Evolutionary conservation across 2,329 filamentous ascomycete genomes (phyloP).

Genomic region (Phialophora verrucosa): DNA sequence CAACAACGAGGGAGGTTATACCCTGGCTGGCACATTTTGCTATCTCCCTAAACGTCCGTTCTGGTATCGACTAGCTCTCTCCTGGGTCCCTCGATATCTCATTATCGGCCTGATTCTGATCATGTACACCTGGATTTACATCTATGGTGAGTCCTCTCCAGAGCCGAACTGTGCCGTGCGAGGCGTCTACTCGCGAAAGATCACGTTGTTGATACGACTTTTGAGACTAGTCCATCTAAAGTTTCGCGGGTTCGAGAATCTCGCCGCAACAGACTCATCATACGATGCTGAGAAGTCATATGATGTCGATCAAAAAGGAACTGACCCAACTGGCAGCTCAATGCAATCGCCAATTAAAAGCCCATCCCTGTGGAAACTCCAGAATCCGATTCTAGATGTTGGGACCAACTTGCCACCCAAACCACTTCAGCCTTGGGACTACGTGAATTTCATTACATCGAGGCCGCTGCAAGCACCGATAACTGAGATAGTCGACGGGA

Average conservation of each 20-base stretch:
- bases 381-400: neutral
- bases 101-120: conserved; percentile 68
- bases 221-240: conserved; percentile 50
- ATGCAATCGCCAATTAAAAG: neutral
- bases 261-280: conserved; percentile 26
- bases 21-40: conserved; percentile 70
- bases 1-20: conserved; percentile 59
- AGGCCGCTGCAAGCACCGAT: conserved; percentile 11
- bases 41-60: conserved; percentile 69
- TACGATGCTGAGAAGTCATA: conserved; percentile 3
- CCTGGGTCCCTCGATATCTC: conserved; percentile 76
- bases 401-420: neutral
- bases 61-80: conserved; percentile 72
- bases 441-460: conserved; percentile 36
- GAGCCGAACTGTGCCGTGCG: neutral
- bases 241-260: conserved; percentile 47
- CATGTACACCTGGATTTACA: conserved; percentile 72
- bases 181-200: neutral
- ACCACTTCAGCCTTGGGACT: conserved; percentile 32
- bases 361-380: neutral
- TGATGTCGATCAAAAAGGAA: conserved; percentile 14
- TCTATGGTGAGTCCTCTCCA: conserved; percentile 54
- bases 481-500: neutral
- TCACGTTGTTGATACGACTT: neutral
- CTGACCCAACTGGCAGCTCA: neutral